Base-by-base conservation (phyloP, 352 stramenopile species). In the Globisporangium yorkense region DNA sequence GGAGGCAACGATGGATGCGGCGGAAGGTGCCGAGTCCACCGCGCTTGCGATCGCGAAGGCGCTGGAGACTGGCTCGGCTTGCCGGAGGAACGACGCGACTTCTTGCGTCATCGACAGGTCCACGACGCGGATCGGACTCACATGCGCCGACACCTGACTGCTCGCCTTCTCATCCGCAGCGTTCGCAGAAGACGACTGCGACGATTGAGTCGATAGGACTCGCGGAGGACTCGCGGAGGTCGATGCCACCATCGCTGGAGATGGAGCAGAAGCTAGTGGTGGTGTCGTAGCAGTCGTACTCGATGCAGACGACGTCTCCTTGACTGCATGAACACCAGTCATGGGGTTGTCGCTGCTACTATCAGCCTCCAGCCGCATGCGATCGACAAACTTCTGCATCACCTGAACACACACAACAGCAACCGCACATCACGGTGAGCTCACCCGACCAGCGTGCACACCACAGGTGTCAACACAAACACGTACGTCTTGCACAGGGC, bases 401-500 rank as follows among this genome's bases (percentile, higher is more conserved):
- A 61, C 62, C 60, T 66, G 44, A 21, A 21, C 39, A 46, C 39
- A 21, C 63, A 54, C 35, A 52, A 57, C 24, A 60, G 49, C 16
- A 27, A 51, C 51, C 57, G 68, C n/a, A 89, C 77, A 18, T 84
- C 72, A 8, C 5, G 3, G 37, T 43, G 37, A 43, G 37, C 2
- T 43, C 37, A 18, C 13, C 13, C 10, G 3, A 37, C 33, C 9
- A 6, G 33, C 4, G 6, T 37, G 33, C 33, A 5, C 12, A 18
- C 37, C 10, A 13, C 12, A 43, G 37, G 10, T 10, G 33, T 18
- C 37, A 18, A 18, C 13, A 13, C 37, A 43, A 12, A 16, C 12
- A 16, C 37, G 37, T 43, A 43, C 37, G 29, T 54, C 49, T 39
- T 69, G 67, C n/a, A 86, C 77, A 3, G 74, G 66, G 2, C 74